These are phyloP conservation scores for Aspergillus oerlinghausenensis DNA, from an alignment of 2,329 filamentous ascomycete genomes.

Conservation along the genomic window DNA sequence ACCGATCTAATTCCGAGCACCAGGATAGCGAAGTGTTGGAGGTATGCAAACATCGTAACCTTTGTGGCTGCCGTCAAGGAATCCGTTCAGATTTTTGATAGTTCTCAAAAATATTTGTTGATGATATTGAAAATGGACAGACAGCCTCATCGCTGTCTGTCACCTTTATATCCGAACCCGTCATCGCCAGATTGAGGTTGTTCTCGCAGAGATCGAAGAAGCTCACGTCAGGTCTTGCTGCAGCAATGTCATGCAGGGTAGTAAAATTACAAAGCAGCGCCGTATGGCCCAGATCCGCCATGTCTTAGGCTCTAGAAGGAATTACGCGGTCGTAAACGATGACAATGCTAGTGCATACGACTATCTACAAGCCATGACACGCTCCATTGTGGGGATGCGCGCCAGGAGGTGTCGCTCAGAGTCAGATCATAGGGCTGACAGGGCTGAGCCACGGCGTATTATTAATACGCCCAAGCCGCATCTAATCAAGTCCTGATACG, in stretches of 20 bases:
- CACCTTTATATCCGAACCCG: neutral
- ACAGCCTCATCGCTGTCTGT: neutral
- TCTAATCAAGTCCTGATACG: neutral
- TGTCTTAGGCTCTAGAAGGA: neutral
- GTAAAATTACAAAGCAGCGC: neutral
- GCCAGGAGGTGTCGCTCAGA: no score
- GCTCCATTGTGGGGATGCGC: neutral
- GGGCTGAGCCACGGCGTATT: slow-evolving; percentile 9
- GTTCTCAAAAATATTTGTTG: neutral
- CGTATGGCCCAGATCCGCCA: neutral
- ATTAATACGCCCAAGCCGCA: slow-evolving; percentile 13
- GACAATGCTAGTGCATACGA: neutral
- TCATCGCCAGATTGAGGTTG: neutral
- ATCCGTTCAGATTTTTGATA: neutral
- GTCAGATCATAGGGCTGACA: neutral
- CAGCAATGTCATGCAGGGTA: neutral
- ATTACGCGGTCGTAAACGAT: neutral
- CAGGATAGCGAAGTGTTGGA: neutral
- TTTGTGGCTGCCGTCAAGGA: neutral
- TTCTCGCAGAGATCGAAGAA: neutral
- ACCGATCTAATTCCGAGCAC: neutral
- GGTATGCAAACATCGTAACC: neutral
- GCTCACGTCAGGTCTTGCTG: neutral
- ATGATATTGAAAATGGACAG: neutral
- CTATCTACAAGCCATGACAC: neutral